Evolutionary conservation across 129 eudicot species (phyloP).

Genomic region (Lactuca saligna): DNA sequence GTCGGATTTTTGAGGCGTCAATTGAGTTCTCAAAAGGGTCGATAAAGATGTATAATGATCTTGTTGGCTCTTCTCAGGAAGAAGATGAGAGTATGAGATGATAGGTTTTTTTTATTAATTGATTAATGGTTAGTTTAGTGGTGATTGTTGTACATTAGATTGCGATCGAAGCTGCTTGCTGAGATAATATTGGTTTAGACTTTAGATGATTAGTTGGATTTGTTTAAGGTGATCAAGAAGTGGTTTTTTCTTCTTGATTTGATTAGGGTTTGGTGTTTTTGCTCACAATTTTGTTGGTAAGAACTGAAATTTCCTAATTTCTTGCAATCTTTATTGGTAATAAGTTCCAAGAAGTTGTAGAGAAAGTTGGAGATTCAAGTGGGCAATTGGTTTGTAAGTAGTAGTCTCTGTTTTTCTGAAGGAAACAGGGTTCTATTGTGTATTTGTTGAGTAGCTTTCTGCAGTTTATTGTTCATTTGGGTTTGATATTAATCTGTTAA

Average conservation of each 20-base stretch:
- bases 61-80: conserved; percentile 43
- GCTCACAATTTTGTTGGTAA: conserved; percentile 54
- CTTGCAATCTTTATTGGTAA: conserved; percentile 41
- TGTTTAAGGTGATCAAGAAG: conserved; percentile 22
- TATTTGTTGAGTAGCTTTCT: conserved; percentile 14
- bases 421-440: conserved; percentile 14
- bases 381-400: conserved; percentile 37
- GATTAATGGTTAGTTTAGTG: conserved; percentile 17
- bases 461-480: conserved; percentile 1
- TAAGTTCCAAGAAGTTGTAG: conserved; percentile 32
- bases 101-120: conserved; percentile 16
- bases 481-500: neutral
- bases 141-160: conserved; percentile 50
- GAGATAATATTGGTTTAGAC: conserved; percentile 44
- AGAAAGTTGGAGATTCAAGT: conserved; percentile 35
- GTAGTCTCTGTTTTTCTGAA: neutral
- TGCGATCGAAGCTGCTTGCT: conserved; percentile 74
- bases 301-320: conserved; percentile 29
- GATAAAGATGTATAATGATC: conserved; percentile 65
- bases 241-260: conserved; percentile 32
- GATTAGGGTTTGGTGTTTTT: conserved; percentile 29
- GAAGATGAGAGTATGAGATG: conserved; percentile 47
- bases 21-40: conserved; percentile 73
- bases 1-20: conserved; percentile 66
- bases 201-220: conserved; percentile 34